These are phyloP conservation scores for Phalaenopsis equestris DNA, from an alignment of 106 monocot species.

Conservation along the genomic window DNA sequence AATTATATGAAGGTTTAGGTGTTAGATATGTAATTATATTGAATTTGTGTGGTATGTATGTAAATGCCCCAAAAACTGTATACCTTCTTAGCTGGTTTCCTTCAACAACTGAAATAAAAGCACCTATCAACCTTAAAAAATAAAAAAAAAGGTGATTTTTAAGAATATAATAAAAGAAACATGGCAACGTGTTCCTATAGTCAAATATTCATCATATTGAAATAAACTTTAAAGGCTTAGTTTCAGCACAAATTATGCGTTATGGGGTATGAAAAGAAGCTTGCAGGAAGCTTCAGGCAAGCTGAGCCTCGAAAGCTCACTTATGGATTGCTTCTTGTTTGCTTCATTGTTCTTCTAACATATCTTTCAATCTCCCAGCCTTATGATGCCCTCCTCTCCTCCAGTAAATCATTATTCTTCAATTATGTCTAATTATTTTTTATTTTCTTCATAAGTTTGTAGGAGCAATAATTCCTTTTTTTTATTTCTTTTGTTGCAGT, in stretches of 20 bases:
- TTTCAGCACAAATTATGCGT: neutral
- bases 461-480: too few species aligned
- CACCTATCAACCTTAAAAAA: neutral
- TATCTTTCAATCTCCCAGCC: neutral
- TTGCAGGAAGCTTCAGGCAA: neutral
- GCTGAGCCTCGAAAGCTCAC: slow-evolving; percentile 3
- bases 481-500: too few species aligned
- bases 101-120: neutral
- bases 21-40: too few species aligned
- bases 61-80: neutral
- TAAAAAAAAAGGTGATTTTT: neutral
- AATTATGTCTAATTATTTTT: neutral
- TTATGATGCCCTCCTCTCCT: neutral
- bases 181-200: neutral
- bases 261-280: slow-evolving; percentile 4
- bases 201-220: neutral
- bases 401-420: neutral
- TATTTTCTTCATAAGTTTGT: too few species aligned
- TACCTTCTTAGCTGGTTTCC: neutral
- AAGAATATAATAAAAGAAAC: neutral
- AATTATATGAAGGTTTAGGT: too few species aligned
- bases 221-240: neutral
- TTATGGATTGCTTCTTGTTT: neutral
- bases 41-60: too few species aligned
- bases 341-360: slow-evolving; percentile 2